Conservation (phyloP, 2,329 filamentous ascomycete species). For the Verticillium nonalfalfae region DNA sequence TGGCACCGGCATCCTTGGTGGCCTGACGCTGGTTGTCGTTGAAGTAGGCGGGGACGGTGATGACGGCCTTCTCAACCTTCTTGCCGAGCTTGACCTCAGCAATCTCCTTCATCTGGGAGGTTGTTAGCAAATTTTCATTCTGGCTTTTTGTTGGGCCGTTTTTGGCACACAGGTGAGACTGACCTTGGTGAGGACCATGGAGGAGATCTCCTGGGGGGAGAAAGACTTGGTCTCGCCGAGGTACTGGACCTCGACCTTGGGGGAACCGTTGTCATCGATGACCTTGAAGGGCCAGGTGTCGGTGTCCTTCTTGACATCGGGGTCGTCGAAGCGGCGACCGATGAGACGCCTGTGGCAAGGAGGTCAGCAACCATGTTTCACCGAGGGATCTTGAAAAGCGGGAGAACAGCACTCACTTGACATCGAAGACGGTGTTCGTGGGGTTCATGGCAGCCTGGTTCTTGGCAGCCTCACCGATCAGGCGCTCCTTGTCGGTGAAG, state of each 20-base stretch:
- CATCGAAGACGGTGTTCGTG: constrained; percentile 95
- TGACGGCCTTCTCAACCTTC: constrained; percentile 98
- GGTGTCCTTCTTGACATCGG: constrained; percentile 97
- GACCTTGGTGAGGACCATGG: constrained; percentile 98
- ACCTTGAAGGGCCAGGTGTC: constrained; percentile 99
- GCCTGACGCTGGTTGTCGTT: constrained; percentile 99
- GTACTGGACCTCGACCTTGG: constrained; percentile 93
- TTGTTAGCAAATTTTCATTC: constrained; percentile 2
- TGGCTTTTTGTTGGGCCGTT: background rate
- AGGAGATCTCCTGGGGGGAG: constrained; percentile 97
- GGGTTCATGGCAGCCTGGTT: constrained; percentile 99
- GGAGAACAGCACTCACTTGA: constrained; percentile 65
- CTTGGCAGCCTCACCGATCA: constrained; percentile 99
- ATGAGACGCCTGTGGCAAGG: constrained; percentile 73
- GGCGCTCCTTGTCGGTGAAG: constrained; percentile 96
- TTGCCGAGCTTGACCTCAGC: constrained; percentile 97
- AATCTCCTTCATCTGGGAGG: constrained; percentile 90
- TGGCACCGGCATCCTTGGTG: constrained; percentile 98
- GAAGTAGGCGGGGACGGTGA: constrained; percentile 99
- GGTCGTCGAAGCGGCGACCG: constrained; percentile 90
- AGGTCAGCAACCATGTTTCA: background rate
- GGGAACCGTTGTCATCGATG: constrained; percentile 79
- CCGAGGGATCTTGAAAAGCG: background rate
- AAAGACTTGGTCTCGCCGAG: constrained; percentile 92
- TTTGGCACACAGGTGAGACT: constrained; percentile 12